A percentile compares a stretch with the other conserved stretches of the same genome.
phyloP scores from a whole-genome alignment of 495 filamentous ascomycete species.

The Chlorociboria aeruginascens region DNA sequence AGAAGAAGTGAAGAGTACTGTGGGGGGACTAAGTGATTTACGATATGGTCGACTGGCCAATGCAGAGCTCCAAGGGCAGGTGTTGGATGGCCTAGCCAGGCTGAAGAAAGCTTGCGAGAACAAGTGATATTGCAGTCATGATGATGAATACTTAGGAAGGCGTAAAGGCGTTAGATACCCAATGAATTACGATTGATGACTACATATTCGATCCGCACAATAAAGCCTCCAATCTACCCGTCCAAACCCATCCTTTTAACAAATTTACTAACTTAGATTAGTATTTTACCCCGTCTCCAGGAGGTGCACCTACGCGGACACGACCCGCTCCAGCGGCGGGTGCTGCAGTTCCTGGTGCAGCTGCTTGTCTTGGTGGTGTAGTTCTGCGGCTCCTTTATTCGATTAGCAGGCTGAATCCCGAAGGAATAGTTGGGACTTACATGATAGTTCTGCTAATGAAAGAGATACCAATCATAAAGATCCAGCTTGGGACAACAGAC shows the following conservation, averaged over 20 bases:
- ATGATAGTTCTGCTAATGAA: conserved; percentile 75
- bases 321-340: conserved; percentile 2
- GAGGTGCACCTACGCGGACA: conserved; percentile 16
- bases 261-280: conserved; percentile 11
- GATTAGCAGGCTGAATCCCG: conserved; percentile 1
- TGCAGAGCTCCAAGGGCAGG: conserved; percentile 41
- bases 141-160: background rate
- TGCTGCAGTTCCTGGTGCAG: background rate
- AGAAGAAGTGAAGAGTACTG: conserved; percentile 45
- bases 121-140: background rate
- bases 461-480: conserved; percentile 68
- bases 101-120: conserved; percentile 51
- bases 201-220: conserved; percentile 6
- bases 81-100: conserved; percentile 48
- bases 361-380: background rate
- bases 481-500: conserved; percentile 43
- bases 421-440: conserved; percentile 41
- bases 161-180: conserved; percentile 14
- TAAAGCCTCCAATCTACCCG: background rate
- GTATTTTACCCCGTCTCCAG: conserved; percentile 12
- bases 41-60: conserved; percentile 67
- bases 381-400: conserved; percentile 9
- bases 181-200: conserved; percentile 18
- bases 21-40: conserved; percentile 68
- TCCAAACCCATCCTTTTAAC: conserved; percentile 4